phyloP scores from a whole-genome alignment of 2,329 filamentous ascomycete species.

The Phyllosticta paracitricarpa region DNA sequence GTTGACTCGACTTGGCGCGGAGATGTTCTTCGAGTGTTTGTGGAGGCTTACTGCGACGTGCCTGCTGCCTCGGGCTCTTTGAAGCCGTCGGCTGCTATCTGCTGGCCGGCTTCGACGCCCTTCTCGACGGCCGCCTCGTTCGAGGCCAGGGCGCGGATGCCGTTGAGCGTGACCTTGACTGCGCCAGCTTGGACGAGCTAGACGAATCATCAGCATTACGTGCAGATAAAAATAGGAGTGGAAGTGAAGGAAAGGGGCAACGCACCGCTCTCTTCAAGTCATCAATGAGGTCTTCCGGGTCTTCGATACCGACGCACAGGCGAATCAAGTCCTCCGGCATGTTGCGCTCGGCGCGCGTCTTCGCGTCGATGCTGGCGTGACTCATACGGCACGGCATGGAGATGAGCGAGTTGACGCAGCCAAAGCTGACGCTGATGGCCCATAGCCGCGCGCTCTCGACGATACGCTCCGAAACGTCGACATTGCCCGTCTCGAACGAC shows the following conservation, averaged over 20 bases:
- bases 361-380: constrained; percentile 94
- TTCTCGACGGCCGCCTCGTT: background rate
- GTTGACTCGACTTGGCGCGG: no score
- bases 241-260: constrained; percentile 17
- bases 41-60: background rate
- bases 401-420: constrained; percentile 95
- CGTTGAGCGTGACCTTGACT: constrained; percentile 74
- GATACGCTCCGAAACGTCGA: constrained; percentile 75
- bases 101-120: constrained; percentile 1
- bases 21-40: no score
- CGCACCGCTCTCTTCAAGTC: constrained; percentile 84
- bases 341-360: constrained; percentile 75
- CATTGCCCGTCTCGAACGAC: constrained; percentile 89
- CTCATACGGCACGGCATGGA: constrained; percentile 99
- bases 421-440: constrained; percentile 95
- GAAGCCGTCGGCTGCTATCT: constrained; percentile 8
- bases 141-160: constrained; percentile 53
- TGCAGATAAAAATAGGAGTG: background rate
- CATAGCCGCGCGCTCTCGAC: constrained; percentile 87
- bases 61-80: constrained; percentile 10
- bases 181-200: constrained; percentile 84
- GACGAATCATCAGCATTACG: constrained; percentile 11
- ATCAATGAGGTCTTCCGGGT: constrained; percentile 82
- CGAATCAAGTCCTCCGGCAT: constrained; percentile 97
- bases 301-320: constrained; percentile 92